Percentiles rank a stretch among this genome's conserved stretches.
Evolutionary conservation across 345 rosid species (phyloP).

Genomic region (Syzygium aqueum): DNA sequence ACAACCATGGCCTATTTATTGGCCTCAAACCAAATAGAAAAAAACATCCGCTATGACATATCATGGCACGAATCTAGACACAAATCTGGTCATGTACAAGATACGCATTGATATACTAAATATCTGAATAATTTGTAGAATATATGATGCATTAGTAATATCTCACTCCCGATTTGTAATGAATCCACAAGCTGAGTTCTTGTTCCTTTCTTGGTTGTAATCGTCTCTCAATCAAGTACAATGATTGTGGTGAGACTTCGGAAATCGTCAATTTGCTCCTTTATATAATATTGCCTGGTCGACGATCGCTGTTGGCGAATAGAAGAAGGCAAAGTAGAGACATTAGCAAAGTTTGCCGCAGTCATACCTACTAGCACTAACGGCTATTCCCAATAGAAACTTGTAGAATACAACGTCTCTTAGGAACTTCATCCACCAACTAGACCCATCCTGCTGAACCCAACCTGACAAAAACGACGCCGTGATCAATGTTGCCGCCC

Average conservation of each 20-base stretch:
- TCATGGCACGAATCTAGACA: no score
- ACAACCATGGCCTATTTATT: no score
- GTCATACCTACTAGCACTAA: slow-evolving; percentile 4
- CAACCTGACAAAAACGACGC: slow-evolving; percentile 26
- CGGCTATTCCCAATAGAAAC: background rate
- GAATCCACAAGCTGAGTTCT: background rate
- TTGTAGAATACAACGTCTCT: slow-evolving; percentile 14
- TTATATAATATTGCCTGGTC: background rate
- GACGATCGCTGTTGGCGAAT: background rate
- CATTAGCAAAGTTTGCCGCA: slow-evolving; percentile 20
- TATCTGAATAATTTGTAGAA: background rate
- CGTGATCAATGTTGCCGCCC: slow-evolving; percentile 7
- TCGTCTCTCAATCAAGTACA: background rate
- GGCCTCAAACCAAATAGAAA: no score
- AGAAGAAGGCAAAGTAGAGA: background rate
- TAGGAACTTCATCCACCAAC: slow-evolving; percentile 19
- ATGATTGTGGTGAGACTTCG: background rate
- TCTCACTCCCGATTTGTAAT: background rate
- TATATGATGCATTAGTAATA: background rate
- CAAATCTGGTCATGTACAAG: no score
- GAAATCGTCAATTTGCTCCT: background rate
- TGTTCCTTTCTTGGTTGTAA: background rate
- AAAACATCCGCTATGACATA: no score
- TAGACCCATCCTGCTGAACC: slow-evolving; percentile 22
- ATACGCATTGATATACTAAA: background rate